Conservation (phyloP, 495 filamentous ascomycete species). For the Penicillium manginii region DNA sequence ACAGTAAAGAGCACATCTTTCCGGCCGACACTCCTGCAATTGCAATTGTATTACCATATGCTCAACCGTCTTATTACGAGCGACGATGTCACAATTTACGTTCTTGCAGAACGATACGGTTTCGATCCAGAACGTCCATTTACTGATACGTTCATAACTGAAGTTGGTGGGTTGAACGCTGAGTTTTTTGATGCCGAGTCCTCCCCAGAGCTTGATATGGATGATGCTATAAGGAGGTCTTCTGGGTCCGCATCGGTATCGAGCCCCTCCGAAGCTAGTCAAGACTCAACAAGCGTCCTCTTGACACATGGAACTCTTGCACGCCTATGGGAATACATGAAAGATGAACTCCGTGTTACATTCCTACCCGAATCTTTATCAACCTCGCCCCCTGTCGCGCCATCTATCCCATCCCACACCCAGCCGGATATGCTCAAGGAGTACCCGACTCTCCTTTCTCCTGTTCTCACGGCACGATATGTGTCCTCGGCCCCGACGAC, state of each 20-base stretch:
- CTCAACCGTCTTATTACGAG: conserved; percentile 73
- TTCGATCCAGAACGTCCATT: conserved; percentile 68
- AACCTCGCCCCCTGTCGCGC: conserved; percentile 24
- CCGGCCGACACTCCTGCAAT: conserved; percentile 78
- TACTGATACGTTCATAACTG: conserved; percentile 77
- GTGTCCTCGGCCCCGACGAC: conserved; percentile 39
- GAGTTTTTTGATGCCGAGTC: conserved; percentile 51
- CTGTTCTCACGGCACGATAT: conserved; percentile 50
- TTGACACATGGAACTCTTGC: conserved; percentile 61
- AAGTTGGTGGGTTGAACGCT: conserved; percentile 72
- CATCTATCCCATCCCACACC: conserved; percentile 55
- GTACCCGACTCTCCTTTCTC: conserved; percentile 53
- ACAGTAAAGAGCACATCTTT: conserved; percentile 64
- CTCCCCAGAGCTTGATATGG: conserved; percentile 36
- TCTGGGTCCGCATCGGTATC: conserved; percentile 8
- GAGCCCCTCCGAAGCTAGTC: conserved; percentile 30
- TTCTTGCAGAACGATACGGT: conserved; percentile 69
- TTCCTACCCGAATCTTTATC: conserved; percentile 50
- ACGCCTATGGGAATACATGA: conserved; percentile 70
- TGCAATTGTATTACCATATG: conserved; percentile 91
- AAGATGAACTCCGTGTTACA: conserved; percentile 62
- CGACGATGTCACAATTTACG: conserved; percentile 64
- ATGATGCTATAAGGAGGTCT: conserved; percentile 23
- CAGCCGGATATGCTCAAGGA: conserved; percentile 58
- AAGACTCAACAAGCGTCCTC: conserved; percentile 59